phyloP scores from a whole-genome alignment of 805 yeast species.

The Yarrowia sp. region DNA sequence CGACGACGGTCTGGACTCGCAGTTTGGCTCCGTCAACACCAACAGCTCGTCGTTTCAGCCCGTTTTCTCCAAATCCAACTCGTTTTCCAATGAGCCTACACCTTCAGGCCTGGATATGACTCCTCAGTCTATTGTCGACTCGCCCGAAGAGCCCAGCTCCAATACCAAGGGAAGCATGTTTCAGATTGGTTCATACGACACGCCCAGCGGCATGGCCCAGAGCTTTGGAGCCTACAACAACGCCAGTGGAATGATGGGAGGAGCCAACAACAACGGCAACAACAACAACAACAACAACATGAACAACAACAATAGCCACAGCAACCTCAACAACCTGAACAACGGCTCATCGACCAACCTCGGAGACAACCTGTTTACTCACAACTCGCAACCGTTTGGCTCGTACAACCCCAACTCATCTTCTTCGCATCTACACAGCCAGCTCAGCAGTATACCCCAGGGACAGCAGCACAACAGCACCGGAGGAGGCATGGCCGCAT shows the following conservation, averaged over 20 bases:
- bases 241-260: conserved; percentile 22
- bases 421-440: conserved; percentile 14
- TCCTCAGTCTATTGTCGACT: conserved; percentile 24
- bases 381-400: conserved; percentile 9
- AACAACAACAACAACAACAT: not conserved
- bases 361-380: not conserved
- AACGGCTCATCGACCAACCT: not conserved
- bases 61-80: conserved; percentile 9
- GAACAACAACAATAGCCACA: not conserved
- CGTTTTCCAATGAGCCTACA: conserved; percentile 20
- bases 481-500: conserved; percentile 11
- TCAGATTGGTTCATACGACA: conserved; percentile 24
- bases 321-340: not conserved
- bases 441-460: conserved; percentile 21
- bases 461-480: conserved; percentile 14
- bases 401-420: conserved; percentile 22
- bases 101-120: conserved; percentile 21
- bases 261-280: not conserved
- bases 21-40: conserved; percentile 24
- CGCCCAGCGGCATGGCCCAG: conserved; percentile 22
- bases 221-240: conserved; percentile 20
- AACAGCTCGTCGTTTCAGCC: conserved; percentile 21
- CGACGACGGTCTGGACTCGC: conserved; percentile 24
- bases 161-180: conserved; percentile 17
- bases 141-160: conserved; percentile 19